Evolutionary conservation across 306 rosid species (phyloP), one percentile per base, ranked within the genome.

Genomic region (Cucurbita ficifolia): DNA sequence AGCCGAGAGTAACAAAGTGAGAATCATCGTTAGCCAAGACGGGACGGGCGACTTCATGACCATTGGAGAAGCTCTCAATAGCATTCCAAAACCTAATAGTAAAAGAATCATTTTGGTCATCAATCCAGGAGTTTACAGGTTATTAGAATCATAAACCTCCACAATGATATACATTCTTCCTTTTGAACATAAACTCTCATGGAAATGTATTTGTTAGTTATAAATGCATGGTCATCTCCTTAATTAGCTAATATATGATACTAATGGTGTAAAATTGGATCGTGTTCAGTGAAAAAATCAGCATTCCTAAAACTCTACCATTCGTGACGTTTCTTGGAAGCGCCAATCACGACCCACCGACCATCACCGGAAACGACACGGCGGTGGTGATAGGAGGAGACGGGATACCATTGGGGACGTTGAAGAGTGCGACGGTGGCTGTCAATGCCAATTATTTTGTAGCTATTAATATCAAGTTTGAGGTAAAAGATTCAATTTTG

Each of bases 281-380:
- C 16, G 40, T 7, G 3, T 63, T 1, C 29, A 90, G 94, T 87
- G 94, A 90, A 79, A 90, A 88, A 75, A 70, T 88, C 5, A 52
- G 33, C 71, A 81, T 90, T 40, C 90, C 88, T 0, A 78, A 78
- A 77, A 78, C 76, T 45, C 29, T 72, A 75, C 79, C 87, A 3
- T 90, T 83, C 61, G 69, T 90, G 22, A 86, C 96, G 49, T 82
- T 90, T 6, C 59, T 78, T 42, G 94, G 96, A 40, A 82, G 83
- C 6, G 84, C 70, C 1, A 38, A 0, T 2, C 64, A 83, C 48
- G 72, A 83, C 57, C 87, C 79, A 13, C 91, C 94, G 9, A 83
- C 84, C 6, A 83, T 90, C 17, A 90, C 88, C 0, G 94, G 90
- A 46, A 90, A 88, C 54, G 96, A 86, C 83, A 88, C 90, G 12